phyloP scores from a whole-genome alignment of 108 stramenopile genomes.

The Cyclotella cryptica region DNA sequence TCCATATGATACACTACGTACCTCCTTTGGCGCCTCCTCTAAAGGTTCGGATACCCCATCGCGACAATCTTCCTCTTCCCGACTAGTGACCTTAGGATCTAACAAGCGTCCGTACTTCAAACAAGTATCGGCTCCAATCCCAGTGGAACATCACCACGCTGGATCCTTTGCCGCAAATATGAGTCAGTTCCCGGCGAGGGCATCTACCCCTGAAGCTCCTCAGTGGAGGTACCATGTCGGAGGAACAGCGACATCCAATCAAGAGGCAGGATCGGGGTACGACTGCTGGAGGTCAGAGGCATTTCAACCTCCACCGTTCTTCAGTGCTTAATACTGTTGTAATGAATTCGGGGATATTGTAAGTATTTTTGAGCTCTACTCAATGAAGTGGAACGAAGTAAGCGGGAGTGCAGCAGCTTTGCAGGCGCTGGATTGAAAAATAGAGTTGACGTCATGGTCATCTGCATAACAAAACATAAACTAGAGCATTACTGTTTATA shows the following conservation, averaged over 20 bases:
- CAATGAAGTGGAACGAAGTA: too few relatives aligned
- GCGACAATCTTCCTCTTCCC: conserved; percentile 5
- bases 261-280: neutral
- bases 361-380: too few relatives aligned
- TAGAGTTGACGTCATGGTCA: too few relatives aligned
- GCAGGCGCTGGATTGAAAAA: too few relatives aligned
- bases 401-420: too few relatives aligned
- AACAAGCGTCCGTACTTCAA: conserved; percentile 38
- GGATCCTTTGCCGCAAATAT: neutral
- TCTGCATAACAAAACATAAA: too few relatives aligned
- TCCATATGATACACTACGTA: conserved; percentile 16
- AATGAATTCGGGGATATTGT: too few relatives aligned
- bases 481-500: too few relatives aligned
- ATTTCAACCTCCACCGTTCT: conserved; percentile 47
- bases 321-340: conserved; percentile 36
- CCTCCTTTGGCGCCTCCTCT: neutral
- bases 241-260: neutral
- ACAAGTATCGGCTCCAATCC: conserved; percentile 26
- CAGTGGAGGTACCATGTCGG: conserved; percentile 10
- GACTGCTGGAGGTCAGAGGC: conserved; percentile 31
- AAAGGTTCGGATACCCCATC: neutral
- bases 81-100: neutral
- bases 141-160: neutral
- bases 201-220: conserved; percentile 30
- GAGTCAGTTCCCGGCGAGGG: conserved; percentile 10